These are phyloP conservation scores for Immersiella caudata DNA, from an alignment of 495 filamentous ascomycete genomes.

Conservation along the genomic window DNA sequence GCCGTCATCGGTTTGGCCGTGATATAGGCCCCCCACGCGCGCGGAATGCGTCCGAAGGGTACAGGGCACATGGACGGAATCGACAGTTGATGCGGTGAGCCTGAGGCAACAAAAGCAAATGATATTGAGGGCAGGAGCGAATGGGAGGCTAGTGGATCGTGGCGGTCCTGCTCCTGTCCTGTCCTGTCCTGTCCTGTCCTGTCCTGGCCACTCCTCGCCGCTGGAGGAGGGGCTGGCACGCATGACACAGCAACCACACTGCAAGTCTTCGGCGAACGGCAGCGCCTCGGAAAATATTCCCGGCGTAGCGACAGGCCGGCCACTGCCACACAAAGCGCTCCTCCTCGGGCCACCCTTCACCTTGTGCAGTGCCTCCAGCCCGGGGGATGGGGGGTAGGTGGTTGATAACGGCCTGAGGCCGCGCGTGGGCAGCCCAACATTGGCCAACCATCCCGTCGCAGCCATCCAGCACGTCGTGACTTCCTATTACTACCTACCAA, in stretches of 20 bases:
- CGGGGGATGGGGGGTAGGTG: no score
- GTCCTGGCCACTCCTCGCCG: not conserved
- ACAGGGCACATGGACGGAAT: no score
- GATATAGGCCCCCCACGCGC: not conserved
- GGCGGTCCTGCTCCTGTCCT: not conserved
- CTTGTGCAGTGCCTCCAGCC: not conserved
- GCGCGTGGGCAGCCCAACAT: not conserved
- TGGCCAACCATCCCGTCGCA: not conserved
- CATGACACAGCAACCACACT: constrained; percentile 1
- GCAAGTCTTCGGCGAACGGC: not conserved
- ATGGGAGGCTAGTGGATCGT: not conserved
- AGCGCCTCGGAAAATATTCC: not conserved
- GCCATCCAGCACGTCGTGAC: no score
- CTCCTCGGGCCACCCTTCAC: no score
- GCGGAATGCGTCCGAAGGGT: not conserved
- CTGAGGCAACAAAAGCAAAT: not conserved
- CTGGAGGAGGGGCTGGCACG: not conserved
- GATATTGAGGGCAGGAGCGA: not conserved
- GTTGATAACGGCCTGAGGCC: not conserved
- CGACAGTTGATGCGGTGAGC: not conserved
- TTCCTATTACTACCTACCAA: no score
- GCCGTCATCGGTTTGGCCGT: not conserved
- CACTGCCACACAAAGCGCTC: not conserved
- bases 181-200: not conserved
- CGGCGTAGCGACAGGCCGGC: not conserved